phyloP scores from a whole-genome alignment of 2,329 filamentous ascomycete genomes.

The Fusarium luffae region DNA sequence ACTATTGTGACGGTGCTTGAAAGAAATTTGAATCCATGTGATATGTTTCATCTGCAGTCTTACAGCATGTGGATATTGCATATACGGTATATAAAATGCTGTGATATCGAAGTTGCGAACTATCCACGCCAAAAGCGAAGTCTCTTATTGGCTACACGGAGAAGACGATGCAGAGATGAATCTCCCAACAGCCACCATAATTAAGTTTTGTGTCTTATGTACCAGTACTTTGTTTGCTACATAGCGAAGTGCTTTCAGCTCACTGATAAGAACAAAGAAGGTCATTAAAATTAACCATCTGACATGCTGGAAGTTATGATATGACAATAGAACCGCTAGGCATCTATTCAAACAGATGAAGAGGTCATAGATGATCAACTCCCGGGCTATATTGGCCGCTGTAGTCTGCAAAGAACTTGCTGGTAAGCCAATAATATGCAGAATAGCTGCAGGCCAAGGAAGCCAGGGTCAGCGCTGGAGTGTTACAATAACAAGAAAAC shows the following conservation, averaged over 20 bases:
- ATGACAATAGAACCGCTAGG: not conserved
- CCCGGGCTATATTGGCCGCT: slow-evolving; percentile 1
- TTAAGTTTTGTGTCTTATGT: not conserved
- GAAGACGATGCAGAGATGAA: not conserved
- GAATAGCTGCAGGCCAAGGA: not conserved
- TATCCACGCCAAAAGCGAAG: not conserved
- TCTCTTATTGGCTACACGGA: not conserved
- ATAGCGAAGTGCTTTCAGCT: not conserved
- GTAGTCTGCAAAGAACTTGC: not conserved
- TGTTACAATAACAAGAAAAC: slow-evolving; percentile 5
- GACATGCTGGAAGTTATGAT: not conserved
- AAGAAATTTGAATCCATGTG: not conserved
- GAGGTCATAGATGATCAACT: slow-evolving; percentile 1
- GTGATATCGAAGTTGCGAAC: not conserved
- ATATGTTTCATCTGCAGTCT: not conserved
- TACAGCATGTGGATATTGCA: not conserved
- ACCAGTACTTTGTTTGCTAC: not conserved
- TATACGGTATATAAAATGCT: slow-evolving; percentile 5
- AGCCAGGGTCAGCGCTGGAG: not conserved
- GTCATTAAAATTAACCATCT: not conserved
- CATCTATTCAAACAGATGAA: not conserved
- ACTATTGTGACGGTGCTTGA: not conserved
- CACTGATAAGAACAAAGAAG: not conserved
- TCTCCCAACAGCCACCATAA: not conserved
- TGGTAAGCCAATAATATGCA: slow-evolving; percentile 1